These are phyloP conservation scores for Pythium vanterpoolii DNA, from an alignment of 352 stramenopile species.

Conservation along the genomic window DNA sequence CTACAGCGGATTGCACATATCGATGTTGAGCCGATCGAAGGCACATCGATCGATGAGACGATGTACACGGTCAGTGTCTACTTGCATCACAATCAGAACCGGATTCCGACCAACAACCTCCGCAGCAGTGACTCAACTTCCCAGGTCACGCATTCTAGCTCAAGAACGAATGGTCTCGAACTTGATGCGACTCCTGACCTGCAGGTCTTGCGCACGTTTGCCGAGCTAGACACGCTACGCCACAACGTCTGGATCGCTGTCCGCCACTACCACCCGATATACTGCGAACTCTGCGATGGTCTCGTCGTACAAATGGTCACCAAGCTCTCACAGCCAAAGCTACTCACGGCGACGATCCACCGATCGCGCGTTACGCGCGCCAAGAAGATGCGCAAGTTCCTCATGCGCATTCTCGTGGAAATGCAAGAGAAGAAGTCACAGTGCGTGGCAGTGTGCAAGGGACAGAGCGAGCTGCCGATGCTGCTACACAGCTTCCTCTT, in stretches of 20 bases:
- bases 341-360: constrained; percentile 2
- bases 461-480: constrained; percentile 9
- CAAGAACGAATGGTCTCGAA: too few species aligned
- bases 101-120: constrained; percentile 7
- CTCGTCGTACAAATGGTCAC: constrained; percentile 3
- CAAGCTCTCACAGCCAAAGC: not conserved
- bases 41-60: not conserved
- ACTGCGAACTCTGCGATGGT: constrained; percentile 55
- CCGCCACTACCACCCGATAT: constrained; percentile 30
- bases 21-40: not conserved
- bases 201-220: constrained; percentile 49
- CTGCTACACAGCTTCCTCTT: constrained; percentile 15
- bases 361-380: constrained; percentile 1
- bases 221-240: constrained; percentile 42
- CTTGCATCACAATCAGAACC: constrained; percentile 2
- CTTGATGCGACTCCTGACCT: constrained; percentile 36
- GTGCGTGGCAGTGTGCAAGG: constrained; percentile 4
- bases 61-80: constrained; percentile 1
- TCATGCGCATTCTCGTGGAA: not conserved
- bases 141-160: not conserved
- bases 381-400: constrained; percentile 14
- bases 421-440: not conserved
- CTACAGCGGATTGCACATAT: constrained; percentile 4
- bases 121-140: not conserved
- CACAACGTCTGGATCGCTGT: constrained; percentile 37